These are phyloP conservation scores for Lolium rigidum DNA, from an alignment of 176 grass and related monocot genomes.

Conservation along the genomic window DNA sequence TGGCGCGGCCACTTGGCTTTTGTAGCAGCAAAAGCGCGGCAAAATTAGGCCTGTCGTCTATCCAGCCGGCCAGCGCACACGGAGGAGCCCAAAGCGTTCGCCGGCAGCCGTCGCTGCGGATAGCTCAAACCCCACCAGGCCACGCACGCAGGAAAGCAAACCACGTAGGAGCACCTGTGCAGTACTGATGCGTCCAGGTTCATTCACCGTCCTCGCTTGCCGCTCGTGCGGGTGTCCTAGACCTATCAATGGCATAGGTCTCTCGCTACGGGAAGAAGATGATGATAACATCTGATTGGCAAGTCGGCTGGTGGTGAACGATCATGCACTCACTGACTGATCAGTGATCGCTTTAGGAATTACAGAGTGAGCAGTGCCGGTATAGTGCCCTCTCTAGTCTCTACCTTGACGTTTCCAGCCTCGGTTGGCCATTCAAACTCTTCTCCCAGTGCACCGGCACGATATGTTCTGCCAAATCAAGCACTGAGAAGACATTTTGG, in stretches of 20 bases:
- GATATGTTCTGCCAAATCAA: too few species aligned
- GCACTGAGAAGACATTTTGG: too few species aligned
- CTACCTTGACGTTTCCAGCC: neutral
- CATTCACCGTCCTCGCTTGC: neutral
- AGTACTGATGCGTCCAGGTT: neutral
- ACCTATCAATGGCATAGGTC: too few species aligned
- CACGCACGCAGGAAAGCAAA: neutral
- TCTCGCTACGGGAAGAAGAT: neutral
- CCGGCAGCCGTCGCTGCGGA: neutral
- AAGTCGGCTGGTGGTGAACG: slow-evolving; percentile 25
- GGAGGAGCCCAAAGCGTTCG: neutral
- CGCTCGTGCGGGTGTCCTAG: neutral
- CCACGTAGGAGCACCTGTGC: slow-evolving; percentile 9
- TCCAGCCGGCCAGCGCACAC: neutral
- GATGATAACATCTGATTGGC: slow-evolving; percentile 30
- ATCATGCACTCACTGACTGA: slow-evolving; percentile 15
- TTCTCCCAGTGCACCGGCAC: too few species aligned
- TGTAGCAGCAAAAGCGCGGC: neutral
- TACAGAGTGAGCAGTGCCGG: neutral
- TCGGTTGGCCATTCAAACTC: neutral
- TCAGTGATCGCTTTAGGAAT: slow-evolving; percentile 20
- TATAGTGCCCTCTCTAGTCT: neutral
- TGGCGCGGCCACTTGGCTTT: slow-evolving; percentile 43
- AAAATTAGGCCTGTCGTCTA: slow-evolving; percentile 16
- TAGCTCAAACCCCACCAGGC: slow-evolving; percentile 30